Evolutionary conservation across 345 rosid genomes (phyloP), one percentile per base, ranked within the genome.

Genomic region (Brassica incana): DNA sequence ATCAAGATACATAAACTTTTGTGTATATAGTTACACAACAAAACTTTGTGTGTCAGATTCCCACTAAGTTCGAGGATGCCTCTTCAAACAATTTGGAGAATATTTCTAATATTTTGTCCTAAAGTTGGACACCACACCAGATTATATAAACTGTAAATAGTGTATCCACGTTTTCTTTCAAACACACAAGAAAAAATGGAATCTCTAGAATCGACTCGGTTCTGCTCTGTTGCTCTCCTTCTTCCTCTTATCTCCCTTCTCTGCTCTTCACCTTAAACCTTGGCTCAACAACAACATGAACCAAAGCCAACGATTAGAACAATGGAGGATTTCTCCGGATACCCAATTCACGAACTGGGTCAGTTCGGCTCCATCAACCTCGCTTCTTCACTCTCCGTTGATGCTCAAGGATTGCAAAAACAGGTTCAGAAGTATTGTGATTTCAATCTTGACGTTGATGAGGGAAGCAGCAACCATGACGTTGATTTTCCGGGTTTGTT

Each of bases 301-400:
- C 88, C 79, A 20, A 92, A 23, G 81, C 86, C 93, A 14, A 85
- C 90, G 9, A 81, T 76, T 69, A 83, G 62, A 84, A 91, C 90
- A 35, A 89, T 90, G 97, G 91, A 91, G 74, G 96, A 85, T 56
- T 94, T 94, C 84, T 90, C 98, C 3, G 98, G 98, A 6, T 91
- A 89, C 86, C 90, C 94, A 23, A 63, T 92, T 78, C 88, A 82
- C 66, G 94, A 90, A 79, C 81, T 87, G 77, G 68, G 78, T 68
- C 83, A 65, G 65, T 74, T 85, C 54, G 75, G 69, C 23, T 48
- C 56, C 20, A 6, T 40, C 48, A 40, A 60, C 74, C 81, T 85
- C 12, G 84, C 78, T 83, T 81, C 88, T 78, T 83, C 91, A 69
- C 86, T 92, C 6, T 81, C 85, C 5, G 90, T 91, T 40, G 91